Evolutionary conservation across 2,329 filamentous ascomycete species (phyloP), one percentile per base, ranked within the genome.

Genomic region (Penicillium sp.): DNA sequence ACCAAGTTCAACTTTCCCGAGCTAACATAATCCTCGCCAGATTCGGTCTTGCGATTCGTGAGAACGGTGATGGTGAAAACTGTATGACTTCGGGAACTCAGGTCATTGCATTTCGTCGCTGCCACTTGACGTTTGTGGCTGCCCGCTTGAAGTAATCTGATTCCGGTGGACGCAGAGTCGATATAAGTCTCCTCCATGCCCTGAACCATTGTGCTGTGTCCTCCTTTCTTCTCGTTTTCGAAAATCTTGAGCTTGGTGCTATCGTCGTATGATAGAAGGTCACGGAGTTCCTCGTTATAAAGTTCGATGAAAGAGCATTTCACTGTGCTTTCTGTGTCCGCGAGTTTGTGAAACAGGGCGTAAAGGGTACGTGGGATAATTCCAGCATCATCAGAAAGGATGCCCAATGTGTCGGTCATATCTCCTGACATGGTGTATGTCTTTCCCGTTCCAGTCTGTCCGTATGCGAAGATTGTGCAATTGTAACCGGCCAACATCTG

Each of bases 381-480:
- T 65, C 94, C 94, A 29, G 95, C 94, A 38, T 86, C 88, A 69
- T 97, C 94, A 1, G 93, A 93, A 15, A 96, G 80, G 56, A 96
- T 86, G 2, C 93, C 91, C 37, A 91, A 75, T 0, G 86, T 90
- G 65, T 97, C 90, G 15, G 84, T 90, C 85, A 99, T 97, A 72
- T 99, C 93, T 52, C 94, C 94, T 0, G 93, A 96, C 94, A 99
- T 99, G 25, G 94, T 99, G 74, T 99, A 99, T 15, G 94, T 99
- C 74, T 99, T 99, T 65, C 94, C 94, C 0, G 94, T 99, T 42
- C 94, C 94, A 0, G 94, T 99, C 73, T 99, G 94, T 27, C 94
- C 94, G 72, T 99, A 99, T 34, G 94, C 94, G 67, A 99, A 99
- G 57, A 99, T 96, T 6, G 94, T 99, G 76, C 94, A 99, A 73